Evolutionary conservation across 495 filamentous ascomycete species (phyloP), one percentile per base, ranked within the genome.

Genomic region (Penicillium flavigenum): DNA sequence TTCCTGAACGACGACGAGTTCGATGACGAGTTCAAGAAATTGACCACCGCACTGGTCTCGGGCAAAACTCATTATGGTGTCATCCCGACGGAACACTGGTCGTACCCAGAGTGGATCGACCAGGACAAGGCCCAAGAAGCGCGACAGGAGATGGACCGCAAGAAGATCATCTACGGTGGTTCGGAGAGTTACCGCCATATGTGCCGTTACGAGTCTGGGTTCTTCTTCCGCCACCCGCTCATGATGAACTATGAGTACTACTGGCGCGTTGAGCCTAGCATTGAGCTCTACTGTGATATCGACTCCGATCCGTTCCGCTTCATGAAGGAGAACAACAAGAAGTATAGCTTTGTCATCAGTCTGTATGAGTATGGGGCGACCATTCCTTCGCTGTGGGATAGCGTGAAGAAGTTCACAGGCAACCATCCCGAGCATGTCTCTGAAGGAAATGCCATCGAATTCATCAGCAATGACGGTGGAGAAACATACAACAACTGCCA

Each of bases 1-100:
- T 98, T 98, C 78, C 73, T 98, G 60, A 98, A 98, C 72, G 94
- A 98, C 69, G 83, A 91, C 68, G 88, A 90, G 2, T 98, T 98
- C 64, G 89, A 96, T 63, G 87, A 89, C 1, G 83, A 84, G 11
- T 98, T 98, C 78, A 98, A 90, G 74, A 92, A 89, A 66, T 82
- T 98, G 54, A 98, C 94, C 16, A 86, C 84, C 11, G 83, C 90
- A 5, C 80, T 98, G 34, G 87, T 91, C n/a, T 96, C 92, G 16
- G 94, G 94, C 26, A 92, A 81, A 55, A 90, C 94, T 17, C 82
- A 89, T 70, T 98, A 96, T 72, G 95, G 92, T 61, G 74, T 85
- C 63, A 94, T 96, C 48, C 82, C 89, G 16, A 73, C 85, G 60
- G 89, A 94, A 66, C 90, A 95, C 73, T 96, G 91, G 91, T 93